phyloP scores from a whole-genome alignment of 75 land plant species.

The Cunninghamia lanceolata region DNA sequence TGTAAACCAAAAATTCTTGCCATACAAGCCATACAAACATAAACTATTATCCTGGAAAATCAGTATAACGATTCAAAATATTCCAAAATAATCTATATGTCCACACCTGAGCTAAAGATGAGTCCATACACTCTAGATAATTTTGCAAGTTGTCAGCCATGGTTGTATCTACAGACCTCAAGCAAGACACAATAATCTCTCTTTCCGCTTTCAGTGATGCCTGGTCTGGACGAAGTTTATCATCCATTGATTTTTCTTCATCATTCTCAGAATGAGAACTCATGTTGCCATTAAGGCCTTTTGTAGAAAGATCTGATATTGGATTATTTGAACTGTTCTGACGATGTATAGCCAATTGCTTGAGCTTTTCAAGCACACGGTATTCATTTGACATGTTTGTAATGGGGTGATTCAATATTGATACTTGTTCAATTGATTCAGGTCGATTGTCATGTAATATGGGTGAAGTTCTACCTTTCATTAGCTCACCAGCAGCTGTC shows the following conservation, averaged over 20 bases:
- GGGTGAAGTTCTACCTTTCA: neutral
- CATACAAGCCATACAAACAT: neutral
- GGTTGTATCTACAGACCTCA: neutral
- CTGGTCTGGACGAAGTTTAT: neutral
- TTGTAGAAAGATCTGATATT: neutral
- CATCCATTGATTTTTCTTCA: neutral
- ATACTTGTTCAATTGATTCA: neutral
- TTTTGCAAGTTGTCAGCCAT: neutral
- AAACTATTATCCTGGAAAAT: neutral
- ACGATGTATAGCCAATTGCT: neutral
- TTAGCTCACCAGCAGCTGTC: neutral
- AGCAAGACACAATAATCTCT: neutral
- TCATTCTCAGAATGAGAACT: neutral
- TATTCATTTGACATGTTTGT: neutral
- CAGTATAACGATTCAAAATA: neutral
- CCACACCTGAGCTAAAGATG: neutral
- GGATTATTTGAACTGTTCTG: neutral
- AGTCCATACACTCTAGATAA: neutral
- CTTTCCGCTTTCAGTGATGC: neutral
- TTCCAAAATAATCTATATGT: neutral
- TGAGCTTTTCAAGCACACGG: neutral
- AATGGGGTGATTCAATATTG: neutral
- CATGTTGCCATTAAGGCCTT: neutral
- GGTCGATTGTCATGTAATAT: neutral
- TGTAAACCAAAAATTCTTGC: neutral